These are phyloP conservation scores for Parascedosporium putredinis DNA, from an alignment of 2,329 filamentous ascomycete genomes.

Conservation along the genomic window DNA sequence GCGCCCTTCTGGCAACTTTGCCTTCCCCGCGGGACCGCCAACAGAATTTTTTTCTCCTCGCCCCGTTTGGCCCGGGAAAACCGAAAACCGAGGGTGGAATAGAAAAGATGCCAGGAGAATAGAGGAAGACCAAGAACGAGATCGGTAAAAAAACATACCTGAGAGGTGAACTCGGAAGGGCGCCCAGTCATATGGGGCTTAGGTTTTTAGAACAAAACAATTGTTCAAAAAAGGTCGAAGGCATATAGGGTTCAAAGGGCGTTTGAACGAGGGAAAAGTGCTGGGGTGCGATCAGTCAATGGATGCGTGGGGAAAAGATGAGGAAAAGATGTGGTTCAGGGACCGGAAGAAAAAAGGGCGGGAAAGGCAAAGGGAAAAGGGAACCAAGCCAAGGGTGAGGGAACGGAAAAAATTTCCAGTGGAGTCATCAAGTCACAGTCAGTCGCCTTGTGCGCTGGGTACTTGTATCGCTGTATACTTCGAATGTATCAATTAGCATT, in stretches of 20 bases:
- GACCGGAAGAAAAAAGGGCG: slow-evolving; percentile 8
- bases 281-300: background rate
- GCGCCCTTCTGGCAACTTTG: background rate
- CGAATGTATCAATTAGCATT: too few species aligned
- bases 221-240: slow-evolving; percentile 2
- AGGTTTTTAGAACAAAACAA: background rate
- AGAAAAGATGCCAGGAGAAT: too few species aligned
- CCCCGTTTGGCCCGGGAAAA: too few species aligned
- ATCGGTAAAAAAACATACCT: too few species aligned
- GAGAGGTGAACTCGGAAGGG: slow-evolving; percentile 76
- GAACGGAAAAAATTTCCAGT: slow-evolving; percentile 8
- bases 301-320: background rate
- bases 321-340: slow-evolving; percentile 6
- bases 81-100: too few species aligned
- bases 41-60: background rate
- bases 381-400: background rate
- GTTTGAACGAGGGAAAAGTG: background rate
- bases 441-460: too few species aligned
- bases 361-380: slow-evolving; percentile 3
- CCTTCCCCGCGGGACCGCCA: background rate
- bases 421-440: too few species aligned
- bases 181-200: slow-evolving; percentile 66
- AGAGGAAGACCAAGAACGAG: too few species aligned
- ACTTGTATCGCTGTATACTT: too few species aligned
- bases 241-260: slow-evolving; percentile 8